Base-by-base conservation (phyloP, 169 alveolate species). In the Cyclospora cayetanensis region DNA sequence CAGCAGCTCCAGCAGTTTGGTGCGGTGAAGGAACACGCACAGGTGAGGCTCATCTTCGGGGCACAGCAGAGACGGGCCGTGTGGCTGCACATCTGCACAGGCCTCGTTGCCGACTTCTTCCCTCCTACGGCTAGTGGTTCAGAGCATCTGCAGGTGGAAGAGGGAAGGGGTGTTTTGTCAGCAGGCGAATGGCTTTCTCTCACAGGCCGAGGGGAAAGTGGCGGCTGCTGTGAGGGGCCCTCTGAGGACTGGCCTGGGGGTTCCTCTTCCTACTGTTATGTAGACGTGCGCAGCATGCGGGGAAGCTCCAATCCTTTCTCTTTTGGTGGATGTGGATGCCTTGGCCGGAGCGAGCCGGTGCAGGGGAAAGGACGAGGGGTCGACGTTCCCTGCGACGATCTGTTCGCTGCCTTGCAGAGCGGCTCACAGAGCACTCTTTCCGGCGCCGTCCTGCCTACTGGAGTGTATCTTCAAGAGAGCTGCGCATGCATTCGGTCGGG, bases 391-490 rank as follows among this genome's bases (percentile, higher is more conserved):
- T 27, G 27, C 31, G 86, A 41, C 42, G 65, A 76, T 27, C 0
- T 76, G 68, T 76, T 76, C 31, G 86, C 68, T 12, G 65, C 86
- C 68, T 31, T 76, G 68, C 34, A 46, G 18, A 39, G 68, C 41
- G 86, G 86, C 68, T 66, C 86, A 25, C 31, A 29, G 2, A 66
- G 29, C 29, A 43, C 86, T 76, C 68, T 43, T 42, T 76, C 86
- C 1, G 86, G 86, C 68, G 86, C 86, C 1, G 68, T 76, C 68
- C 41, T 76, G 86, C 86, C 86, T 11, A 76, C 86, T 42, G 86
- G 86, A 43, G 66, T 43, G 68, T 63, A 63, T 35, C 27, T 76
- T 41, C 86, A 76, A 31, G 86, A 76, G 46, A 76, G 86, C 29
- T 76, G 27, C 29, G 86, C 68, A 43, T 76, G 86, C 25, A 76